Conservation (phyloP, 1,284 basidiomycete species). For the Tilletia horrida region DNA sequence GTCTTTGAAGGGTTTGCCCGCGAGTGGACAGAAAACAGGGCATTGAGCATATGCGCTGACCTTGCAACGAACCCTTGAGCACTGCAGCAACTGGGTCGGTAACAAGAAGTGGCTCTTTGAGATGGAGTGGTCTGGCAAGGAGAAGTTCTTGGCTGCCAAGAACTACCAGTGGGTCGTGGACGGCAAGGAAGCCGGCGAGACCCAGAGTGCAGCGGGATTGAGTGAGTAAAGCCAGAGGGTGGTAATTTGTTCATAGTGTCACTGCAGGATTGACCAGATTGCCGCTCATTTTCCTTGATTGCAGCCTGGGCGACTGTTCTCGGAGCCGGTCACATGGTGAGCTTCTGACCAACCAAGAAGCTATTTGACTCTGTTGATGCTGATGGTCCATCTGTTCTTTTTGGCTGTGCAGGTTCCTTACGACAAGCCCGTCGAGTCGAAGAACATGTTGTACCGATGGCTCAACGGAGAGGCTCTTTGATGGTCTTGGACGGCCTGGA, state of each 20-base stretch:
- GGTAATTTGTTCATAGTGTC: not conserved
- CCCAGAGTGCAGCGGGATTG: not conserved
- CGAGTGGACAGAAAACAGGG: no score
- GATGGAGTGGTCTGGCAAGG: constrained; percentile 9
- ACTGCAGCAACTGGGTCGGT: constrained; percentile 16
- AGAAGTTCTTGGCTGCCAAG: not conserved
- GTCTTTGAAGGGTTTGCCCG: no score
- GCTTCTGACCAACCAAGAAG: not conserved
- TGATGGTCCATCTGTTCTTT: not conserved
- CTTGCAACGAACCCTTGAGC: no score
- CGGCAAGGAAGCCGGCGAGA: constrained; percentile 14
- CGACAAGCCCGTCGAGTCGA: constrained; percentile 12
- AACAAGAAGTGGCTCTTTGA: constrained; percentile 1
- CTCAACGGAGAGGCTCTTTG: constrained; percentile 3
- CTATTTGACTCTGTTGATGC: not conserved
- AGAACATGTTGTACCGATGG: constrained; percentile 4
- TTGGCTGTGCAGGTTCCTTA: not conserved
- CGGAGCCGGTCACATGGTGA: constrained; percentile 8
- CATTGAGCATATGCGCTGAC: no score
- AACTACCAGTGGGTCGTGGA: constrained; percentile 8
- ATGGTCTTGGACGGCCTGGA: not conserved
- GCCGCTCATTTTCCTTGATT: not conserved
- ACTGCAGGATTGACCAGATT: not conserved
- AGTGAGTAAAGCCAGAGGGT: not conserved
- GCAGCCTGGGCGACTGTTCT: not conserved